A percentile compares a stretch with the other conserved stretches of the same genome.
These are phyloP conservation scores for Platanthera zijinensis DNA, from an alignment of 106 monocot genomes.

Conservation along the genomic window DNA sequence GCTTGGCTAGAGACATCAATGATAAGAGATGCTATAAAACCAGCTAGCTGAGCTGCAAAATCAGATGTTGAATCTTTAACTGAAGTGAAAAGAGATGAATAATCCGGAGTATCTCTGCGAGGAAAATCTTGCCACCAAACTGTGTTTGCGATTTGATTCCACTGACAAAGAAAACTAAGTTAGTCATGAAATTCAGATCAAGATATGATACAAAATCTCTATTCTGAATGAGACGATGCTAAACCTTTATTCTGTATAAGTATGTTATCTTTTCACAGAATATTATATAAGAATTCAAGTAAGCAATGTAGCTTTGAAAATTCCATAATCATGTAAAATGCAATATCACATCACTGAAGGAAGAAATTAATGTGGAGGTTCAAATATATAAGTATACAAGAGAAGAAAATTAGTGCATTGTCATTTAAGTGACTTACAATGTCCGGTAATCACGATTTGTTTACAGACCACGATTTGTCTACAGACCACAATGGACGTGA, in stretches of 20 bases:
- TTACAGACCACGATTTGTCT: too few relatives aligned
- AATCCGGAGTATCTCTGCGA: conserved; percentile 37
- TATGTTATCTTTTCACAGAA: not conserved
- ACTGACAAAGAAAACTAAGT: conserved; percentile 35
- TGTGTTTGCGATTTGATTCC: conserved; percentile 79
- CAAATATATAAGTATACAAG: too few relatives aligned
- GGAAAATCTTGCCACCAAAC: conserved; percentile 96
- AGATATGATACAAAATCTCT: conserved; percentile 1
- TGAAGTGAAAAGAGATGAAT: conserved; percentile 39
- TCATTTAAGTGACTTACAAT: too few relatives aligned
- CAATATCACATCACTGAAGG: not conserved
- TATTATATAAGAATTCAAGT: not conserved
- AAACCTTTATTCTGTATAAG: too few relatives aligned
- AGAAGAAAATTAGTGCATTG: too few relatives aligned
- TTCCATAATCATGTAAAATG: not conserved
- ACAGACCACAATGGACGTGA: too few relatives aligned
- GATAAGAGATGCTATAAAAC: conserved; percentile 71
- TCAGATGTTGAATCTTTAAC: conserved; percentile 36
- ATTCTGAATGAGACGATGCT: not conserved
- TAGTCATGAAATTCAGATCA: not conserved
- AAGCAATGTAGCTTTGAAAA: not conserved
- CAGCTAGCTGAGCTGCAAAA: conserved; percentile 67
- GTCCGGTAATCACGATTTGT: too few relatives aligned
- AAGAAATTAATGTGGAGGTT: too few relatives aligned
- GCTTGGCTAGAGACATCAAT: conserved; percentile 65